Evolutionary conservation across 768 basidiomycete species (phyloP), one percentile per base, ranked within the genome.

Genomic region (Polyporus arcularius): DNA sequence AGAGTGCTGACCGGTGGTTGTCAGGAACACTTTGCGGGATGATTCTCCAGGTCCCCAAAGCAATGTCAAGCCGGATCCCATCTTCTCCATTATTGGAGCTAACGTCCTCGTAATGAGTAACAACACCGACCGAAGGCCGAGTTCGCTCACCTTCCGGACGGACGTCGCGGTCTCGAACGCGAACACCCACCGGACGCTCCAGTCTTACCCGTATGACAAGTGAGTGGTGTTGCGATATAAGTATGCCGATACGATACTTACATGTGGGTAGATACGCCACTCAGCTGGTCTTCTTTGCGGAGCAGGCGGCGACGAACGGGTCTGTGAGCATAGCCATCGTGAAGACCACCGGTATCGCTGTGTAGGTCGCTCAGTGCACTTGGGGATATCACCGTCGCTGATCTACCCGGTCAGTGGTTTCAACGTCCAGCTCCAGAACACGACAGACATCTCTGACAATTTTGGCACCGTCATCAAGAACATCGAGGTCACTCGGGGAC

Each of bases 131-230:
- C 42, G 50, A 11, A 60, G 60, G 11, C 12, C 48, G 10, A 65
- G 54, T 47, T 46, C 64, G 10, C 53, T 57, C 16, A 50, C 45
- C 1, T 65, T 65, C 54, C 47, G 64, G 30, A 65, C 64, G 4
- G 52, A 58, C 14, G 60, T 65, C 26, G 57, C 57, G 6, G 58
- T 65, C 26, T 55, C 57, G 3, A 61, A 61, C 42, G 60, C 35
- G 50, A 52, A 55, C 14, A 54, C 55, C 3, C 53, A 55, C 18
- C 64, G 64, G 12, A 55, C 64, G 6, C 47, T 54, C 3, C 64
- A 65, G 31, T 58, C 64, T 1, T 65, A 65, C 41, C 64, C 64
- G 1, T 65, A 61, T 45, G 64, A 65, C 42, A 59, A 65, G 64
- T 61, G 56, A 51, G 64, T 26, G 30, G 14, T 21, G 7, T 16